Evolutionary conservation across 2,329 filamentous ascomycete species (phyloP).

Genomic region (Penicillium concentricum): DNA sequence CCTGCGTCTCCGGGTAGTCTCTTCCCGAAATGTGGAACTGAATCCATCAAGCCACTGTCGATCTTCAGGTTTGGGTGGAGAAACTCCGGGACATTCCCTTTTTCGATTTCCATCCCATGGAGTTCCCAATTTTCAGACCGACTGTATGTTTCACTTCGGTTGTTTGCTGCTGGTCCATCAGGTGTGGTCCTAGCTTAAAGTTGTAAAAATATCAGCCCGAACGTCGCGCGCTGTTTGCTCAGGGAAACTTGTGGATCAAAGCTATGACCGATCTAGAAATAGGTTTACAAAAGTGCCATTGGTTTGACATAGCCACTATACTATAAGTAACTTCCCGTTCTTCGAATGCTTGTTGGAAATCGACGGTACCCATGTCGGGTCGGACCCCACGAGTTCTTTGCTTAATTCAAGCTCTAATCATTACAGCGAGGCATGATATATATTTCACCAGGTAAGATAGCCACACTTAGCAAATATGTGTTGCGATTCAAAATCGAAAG

Average conservation of each 20-base stretch:
- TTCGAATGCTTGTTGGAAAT: not conserved
- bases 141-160: not conserved
- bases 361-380: not conserved
- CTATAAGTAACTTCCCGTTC: too few species aligned
- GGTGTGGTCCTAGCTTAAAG: too few species aligned
- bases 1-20: not conserved
- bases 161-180: not conserved
- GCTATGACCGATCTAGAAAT: not conserved
- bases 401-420: not conserved
- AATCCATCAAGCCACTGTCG: conserved; percentile 9
- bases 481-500: too few species aligned
- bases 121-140: not conserved
- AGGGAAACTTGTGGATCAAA: not conserved
- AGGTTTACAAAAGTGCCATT: not conserved
- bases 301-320: not conserved
- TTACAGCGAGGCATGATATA: not conserved
- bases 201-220: not conserved
- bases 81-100: not conserved
- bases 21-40: conserved; percentile 6
- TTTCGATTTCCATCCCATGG: not conserved
- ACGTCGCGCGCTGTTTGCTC: not conserved
- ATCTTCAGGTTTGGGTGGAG: conserved; percentile 4
- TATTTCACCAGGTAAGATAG: not conserved
- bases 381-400: not conserved
- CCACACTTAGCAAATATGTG: not conserved